These are phyloP conservation scores for Suillus weaverae DNA, from an alignment of 768 basidiomycete genomes.

Conservation along the genomic window DNA sequence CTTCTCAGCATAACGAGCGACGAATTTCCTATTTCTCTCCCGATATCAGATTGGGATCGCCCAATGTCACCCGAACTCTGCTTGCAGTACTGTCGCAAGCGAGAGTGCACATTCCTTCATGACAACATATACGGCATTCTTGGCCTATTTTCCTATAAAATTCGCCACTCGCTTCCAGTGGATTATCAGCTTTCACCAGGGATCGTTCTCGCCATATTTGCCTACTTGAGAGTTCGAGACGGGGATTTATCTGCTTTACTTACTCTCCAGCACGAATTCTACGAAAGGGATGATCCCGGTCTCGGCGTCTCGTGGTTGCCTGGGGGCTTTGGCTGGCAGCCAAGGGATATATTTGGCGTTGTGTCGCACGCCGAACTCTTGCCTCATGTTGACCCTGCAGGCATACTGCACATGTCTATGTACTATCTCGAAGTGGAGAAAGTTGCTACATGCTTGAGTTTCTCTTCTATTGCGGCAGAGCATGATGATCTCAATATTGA, in stretches of 20 bases:
- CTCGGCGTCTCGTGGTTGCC: background rate
- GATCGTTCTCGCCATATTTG: background rate
- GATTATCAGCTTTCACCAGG: constrained; percentile 1
- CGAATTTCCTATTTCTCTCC: background rate
- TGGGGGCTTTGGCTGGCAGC: background rate
- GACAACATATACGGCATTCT: constrained; percentile 1
- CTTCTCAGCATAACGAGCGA: background rate
- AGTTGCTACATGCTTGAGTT: background rate
- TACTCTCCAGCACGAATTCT: background rate
- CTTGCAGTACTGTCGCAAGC: constrained; percentile 2
- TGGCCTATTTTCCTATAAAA: background rate
- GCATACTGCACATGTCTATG: background rate
- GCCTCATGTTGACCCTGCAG: background rate
- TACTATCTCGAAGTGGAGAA: background rate
- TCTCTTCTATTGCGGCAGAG: background rate
- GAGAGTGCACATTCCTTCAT: background rate
- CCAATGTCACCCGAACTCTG: constrained; percentile 2
- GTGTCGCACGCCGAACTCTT: background rate
- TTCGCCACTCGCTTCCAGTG: background rate
- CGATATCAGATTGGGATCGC: background rate
- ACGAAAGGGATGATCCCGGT: background rate
- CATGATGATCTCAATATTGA: background rate
- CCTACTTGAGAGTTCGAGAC: background rate
- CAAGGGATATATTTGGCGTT: background rate
- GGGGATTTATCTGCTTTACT: background rate